phyloP scores from a whole-genome alignment of 345 rosid genomes.

The Geranium rotundifolium region DNA sequence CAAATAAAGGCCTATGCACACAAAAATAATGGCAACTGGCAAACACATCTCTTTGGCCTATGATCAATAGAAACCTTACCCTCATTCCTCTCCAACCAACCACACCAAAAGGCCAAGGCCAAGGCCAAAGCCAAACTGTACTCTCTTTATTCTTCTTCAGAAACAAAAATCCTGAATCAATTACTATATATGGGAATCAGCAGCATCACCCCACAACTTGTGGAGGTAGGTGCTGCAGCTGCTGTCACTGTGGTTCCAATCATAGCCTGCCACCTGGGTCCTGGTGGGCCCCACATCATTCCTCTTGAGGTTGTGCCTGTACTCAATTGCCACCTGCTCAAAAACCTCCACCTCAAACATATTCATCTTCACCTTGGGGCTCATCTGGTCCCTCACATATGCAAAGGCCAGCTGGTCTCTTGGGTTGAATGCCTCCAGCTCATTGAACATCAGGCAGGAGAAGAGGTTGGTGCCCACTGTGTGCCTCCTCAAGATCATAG shows the following conservation, averaged over 20 bases:
- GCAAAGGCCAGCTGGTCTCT: constrained; percentile 81
- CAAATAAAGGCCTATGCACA: no score
- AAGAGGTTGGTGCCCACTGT: constrained; percentile 48
- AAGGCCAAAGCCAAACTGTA: no score
- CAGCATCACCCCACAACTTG: no score
- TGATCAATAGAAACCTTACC: no score
- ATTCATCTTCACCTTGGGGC: constrained; percentile 47
- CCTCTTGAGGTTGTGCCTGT: constrained; percentile 52
- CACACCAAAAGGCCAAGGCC: no score
- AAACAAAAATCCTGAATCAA: no score
- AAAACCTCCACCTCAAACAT: constrained; percentile 77
- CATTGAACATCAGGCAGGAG: constrained; percentile 78
- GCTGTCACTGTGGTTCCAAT: background rate
- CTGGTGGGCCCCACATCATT: constrained; percentile 6
- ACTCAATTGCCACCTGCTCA: constrained; percentile 56
- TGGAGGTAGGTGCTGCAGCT: no score
- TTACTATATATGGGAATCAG: no score
- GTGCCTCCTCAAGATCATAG: constrained; percentile 59
- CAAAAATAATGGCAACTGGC: no score
- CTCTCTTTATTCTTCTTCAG: no score
- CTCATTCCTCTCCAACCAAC: no score
- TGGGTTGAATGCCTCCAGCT: constrained; percentile 70
- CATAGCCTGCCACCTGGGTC: constrained; percentile 10
- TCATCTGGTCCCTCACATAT: constrained; percentile 52
- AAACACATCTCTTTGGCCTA: no score